Conservation (phyloP, 2,329 filamentous ascomycete genomes). For the Dothistroma septosporum region DNA sequence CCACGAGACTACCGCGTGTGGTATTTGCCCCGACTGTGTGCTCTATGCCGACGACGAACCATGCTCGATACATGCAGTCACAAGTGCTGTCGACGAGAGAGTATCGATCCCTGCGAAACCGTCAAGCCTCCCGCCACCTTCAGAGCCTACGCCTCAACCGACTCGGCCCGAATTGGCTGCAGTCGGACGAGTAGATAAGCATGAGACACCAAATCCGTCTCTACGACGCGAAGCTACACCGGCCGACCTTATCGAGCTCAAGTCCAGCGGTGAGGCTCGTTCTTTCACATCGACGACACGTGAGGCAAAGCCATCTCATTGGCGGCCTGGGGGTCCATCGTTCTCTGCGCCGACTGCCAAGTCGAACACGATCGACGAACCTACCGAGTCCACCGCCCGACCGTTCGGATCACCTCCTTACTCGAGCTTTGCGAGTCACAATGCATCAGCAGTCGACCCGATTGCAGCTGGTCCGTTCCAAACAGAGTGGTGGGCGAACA, state of each 20-base stretch:
- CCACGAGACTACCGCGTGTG: neutral
- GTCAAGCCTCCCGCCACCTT: neutral
- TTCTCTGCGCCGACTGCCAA: neutral
- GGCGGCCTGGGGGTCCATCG: neutral
- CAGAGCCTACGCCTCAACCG: neutral
- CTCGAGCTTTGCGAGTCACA: neutral
- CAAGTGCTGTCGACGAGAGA: neutral
- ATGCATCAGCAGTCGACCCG: neutral
- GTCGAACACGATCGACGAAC: neutral
- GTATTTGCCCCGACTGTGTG: neutral
- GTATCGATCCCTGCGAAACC: neutral
- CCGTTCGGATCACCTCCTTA: neutral
- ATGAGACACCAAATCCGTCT: neutral
- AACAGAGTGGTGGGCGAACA: neutral
- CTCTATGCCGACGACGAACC: neutral
- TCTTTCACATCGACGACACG: neutral
- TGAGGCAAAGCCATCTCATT: neutral
- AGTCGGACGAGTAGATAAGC: neutral
- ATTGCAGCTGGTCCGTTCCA: conserved; percentile 1
- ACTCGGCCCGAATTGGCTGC: neutral
- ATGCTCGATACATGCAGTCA: neutral
- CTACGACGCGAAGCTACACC: neutral
- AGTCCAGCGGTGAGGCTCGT: neutral
- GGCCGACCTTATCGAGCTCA: neutral
- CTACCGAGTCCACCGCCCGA: neutral